Evolutionary conservation across 2,329 filamentous ascomycete genomes (phyloP), one percentile per base, ranked within the genome.

Genomic region (Podosphaera xanthii): DNA sequence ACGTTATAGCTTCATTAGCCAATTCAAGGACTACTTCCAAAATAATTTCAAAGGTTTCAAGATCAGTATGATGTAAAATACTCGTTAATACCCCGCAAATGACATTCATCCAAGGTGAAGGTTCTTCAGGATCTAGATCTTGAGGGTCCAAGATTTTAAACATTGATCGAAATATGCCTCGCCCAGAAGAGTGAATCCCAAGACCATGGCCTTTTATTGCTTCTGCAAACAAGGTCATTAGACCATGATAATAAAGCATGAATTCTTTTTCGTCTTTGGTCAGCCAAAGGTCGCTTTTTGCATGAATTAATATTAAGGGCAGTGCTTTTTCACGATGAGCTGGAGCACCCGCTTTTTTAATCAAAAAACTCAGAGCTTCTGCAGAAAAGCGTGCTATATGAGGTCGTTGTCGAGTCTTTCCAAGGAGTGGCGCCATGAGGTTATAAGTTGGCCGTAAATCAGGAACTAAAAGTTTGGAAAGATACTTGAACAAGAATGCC

Each of bases 401-500:
- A 14, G 83, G 80, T 63, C 91, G 92, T 63, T 91, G 87, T 60
- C 81, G 81, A 60, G 83, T 77, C 70, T 86, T 90, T 63, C 91
- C 92, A 36, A 98, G 78, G 58, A 97, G 77, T 2, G 89, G 84
- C 0, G 86, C 79, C 74, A 98, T 81, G 58, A 92, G 80, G 67
- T 87, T 80, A 68, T 88, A 90, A 1, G 94, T 83, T 54, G 91
- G 88, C 62, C 86, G 77, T 62, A 98, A 72, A 68, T 98, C 87
- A 3, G 88, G 84, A 0, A 92, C 86, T 31, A 98, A 72, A 0
- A 97, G 77, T 63, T 87, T 83, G 1, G 89, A 94, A 4, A 98
- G 79, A 68, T 97, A 97, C 69, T 98, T 98, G 79, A 98, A 96
- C 48, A 97, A 76, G 76, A 94, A 98, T 53, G 92, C 89, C 59